Conservation (phyloP, 2,329 filamentous ascomycete genomes). For the Verticillium zaregamsianum region DNA sequence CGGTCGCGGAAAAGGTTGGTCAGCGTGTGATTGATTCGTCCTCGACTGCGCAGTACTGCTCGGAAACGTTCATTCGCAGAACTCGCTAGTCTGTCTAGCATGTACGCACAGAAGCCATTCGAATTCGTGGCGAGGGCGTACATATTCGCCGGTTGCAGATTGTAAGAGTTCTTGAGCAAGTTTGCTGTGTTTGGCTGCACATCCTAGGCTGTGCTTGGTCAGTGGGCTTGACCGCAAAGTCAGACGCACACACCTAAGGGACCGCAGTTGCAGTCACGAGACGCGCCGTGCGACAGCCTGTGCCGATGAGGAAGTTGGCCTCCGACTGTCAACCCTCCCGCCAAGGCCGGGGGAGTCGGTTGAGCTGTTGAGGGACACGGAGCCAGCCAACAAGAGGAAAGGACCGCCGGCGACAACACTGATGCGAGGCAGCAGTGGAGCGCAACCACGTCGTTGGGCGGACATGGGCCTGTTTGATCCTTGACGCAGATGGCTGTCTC, state of each 20-base stretch:
- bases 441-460: no score
- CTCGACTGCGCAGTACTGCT: not conserved
- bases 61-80: not conserved
- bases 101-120: no score
- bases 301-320: not conserved
- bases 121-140: no score
- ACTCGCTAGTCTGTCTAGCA: not conserved
- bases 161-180: not conserved
- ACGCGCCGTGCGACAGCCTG: not conserved
- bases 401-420: not conserved
- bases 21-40: not conserved
- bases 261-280: not conserved
- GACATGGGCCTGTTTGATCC: no score
- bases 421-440: not conserved
- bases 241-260: not conserved
- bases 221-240: not conserved
- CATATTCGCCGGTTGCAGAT: not conserved
- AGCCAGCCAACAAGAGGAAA: not conserved
- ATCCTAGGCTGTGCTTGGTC: not conserved
- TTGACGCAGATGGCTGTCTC: no score
- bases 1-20: not conserved
- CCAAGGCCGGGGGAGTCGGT: not conserved
- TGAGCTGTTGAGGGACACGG: not conserved
- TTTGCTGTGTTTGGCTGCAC: not conserved
- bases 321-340: not conserved